These are phyloP conservation scores for Kwoniella newhampshirensis DNA, from an alignment of 768 basidiomycete genomes.

Conservation along the genomic window DNA sequence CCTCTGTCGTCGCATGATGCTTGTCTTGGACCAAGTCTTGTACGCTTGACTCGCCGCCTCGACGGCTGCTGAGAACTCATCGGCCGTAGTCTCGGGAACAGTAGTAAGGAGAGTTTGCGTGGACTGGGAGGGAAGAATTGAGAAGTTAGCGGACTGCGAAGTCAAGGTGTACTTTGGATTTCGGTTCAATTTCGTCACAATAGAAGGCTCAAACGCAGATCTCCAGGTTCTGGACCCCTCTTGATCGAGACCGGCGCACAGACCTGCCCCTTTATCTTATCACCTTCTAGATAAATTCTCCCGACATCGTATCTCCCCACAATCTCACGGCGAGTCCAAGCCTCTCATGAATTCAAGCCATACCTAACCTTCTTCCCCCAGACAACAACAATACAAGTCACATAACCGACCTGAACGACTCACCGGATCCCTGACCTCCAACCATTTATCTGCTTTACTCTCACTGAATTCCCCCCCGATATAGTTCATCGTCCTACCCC, in stretches of 20 bases:
- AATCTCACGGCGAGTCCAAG: too few species aligned
- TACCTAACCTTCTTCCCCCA: not conserved
- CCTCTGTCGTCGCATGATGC: slow-evolving; percentile 79
- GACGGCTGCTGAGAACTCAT: slow-evolving; percentile 80
- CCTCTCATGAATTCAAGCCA: too few species aligned
- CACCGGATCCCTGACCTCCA: slow-evolving; percentile 87
- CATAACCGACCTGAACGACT: too few species aligned
- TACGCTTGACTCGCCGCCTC: slow-evolving; percentile 79
- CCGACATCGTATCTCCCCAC: too few species aligned
- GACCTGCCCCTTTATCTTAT: too few species aligned
- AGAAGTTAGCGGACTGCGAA: too few species aligned
- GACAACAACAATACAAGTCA: slow-evolving; percentile 1
- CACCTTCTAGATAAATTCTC: too few species aligned
- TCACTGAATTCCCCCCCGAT: slow-evolving; percentile 87
- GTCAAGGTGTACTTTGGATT: too few species aligned
- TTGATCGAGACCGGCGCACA: too few species aligned
- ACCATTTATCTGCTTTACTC: slow-evolving; percentile 73
- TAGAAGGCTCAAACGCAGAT: too few species aligned
- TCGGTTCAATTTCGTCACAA: too few species aligned
- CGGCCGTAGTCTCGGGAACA: slow-evolving; percentile 80
- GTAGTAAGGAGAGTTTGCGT: slow-evolving; percentile 85
- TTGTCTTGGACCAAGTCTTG: slow-evolving; percentile 83
- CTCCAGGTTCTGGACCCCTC: too few species aligned
- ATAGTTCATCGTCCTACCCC: slow-evolving; percentile 87
- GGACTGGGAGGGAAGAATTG: slow-evolving; percentile 58